These are phyloP conservation scores for Tricholoma terreum DNA, from an alignment of 768 basidiomycete genomes.

Conservation along the genomic window DNA sequence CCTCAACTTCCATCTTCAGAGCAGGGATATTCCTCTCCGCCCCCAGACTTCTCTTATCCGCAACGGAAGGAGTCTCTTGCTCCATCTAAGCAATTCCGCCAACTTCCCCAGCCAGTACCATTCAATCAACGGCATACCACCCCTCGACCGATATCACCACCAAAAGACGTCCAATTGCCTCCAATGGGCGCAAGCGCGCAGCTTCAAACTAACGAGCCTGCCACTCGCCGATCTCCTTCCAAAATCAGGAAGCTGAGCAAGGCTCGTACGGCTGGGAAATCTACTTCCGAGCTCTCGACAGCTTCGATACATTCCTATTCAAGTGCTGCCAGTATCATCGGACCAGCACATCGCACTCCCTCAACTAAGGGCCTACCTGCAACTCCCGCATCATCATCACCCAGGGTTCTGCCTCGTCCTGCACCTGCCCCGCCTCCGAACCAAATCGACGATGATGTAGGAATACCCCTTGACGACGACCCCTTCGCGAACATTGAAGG, in stretches of 20 bases:
- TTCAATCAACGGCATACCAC: background rate
- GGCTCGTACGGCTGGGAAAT: constrained; percentile 15
- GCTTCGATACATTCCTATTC: constrained; percentile 1
- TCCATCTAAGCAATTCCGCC: background rate
- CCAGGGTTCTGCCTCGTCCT: background rate
- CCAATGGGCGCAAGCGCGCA: background rate
- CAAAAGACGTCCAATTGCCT: constrained; percentile 2
- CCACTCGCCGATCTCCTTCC: constrained; percentile 11
- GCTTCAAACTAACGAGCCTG: background rate
- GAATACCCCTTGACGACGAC: constrained; percentile 45
- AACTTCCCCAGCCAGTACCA: background rate
- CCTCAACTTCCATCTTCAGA: background rate
- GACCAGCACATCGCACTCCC: background rate
- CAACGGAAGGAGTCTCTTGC: background rate
- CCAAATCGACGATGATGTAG: constrained; percentile 28
- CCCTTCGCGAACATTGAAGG: constrained; percentile 57
- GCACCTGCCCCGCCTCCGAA: constrained; percentile 1
- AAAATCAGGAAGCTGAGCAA: constrained; percentile 30
- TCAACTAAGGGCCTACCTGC: constrained; percentile 4
- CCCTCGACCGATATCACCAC: constrained; percentile 3
- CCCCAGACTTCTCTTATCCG: background rate
- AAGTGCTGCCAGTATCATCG: background rate
- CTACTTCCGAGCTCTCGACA: constrained; percentile 4
- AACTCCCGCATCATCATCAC: constrained; percentile 4
- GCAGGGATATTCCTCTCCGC: constrained; percentile 2